A percentile compares a stretch with the other conserved stretches of the same genome.
Evolutionary conservation across 2,329 filamentous ascomycete species (phyloP).

Genomic region (Pestalotiopsis sp.): DNA sequence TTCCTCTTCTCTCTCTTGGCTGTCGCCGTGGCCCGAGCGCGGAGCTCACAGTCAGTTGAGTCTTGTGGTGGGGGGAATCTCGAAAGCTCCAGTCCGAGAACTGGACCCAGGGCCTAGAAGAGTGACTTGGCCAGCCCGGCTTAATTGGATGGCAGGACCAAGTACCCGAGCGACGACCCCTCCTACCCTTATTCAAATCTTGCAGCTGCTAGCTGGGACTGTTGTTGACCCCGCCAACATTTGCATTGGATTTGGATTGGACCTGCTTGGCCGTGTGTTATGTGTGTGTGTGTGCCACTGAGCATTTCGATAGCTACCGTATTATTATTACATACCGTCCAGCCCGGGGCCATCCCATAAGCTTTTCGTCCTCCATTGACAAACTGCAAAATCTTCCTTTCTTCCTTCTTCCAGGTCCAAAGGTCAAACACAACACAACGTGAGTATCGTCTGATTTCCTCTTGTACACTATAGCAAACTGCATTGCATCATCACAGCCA

Average conservation of each 20-base stretch:
- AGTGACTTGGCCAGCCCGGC: background rate
- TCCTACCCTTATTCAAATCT: background rate
- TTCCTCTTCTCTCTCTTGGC: background rate
- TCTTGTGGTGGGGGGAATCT: background rate
- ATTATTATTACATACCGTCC: slow-evolving; percentile 1
- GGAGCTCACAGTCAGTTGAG: slow-evolving; percentile 2
- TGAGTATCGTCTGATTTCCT: background rate
- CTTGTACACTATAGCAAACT: background rate
- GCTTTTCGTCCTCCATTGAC: background rate
- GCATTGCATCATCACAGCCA: background rate
- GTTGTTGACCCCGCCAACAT: background rate
- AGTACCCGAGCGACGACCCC: slow-evolving; percentile 1
- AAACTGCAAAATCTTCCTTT: background rate
- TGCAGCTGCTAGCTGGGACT: background rate
- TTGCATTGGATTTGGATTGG: background rate
- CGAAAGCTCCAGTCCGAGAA: background rate
- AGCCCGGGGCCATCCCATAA: background rate
- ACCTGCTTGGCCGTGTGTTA: background rate
- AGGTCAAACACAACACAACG: background rate
- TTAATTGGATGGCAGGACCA: background rate
- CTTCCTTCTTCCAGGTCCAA: background rate
- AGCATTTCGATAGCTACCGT: background rate
- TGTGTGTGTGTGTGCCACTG: background rate
- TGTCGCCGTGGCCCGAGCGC: slow-evolving; percentile 11
- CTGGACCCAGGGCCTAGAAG: background rate